A percentile compares a stretch with the other conserved stretches of the same genome.
Conservation (phyloP, 1,284 basidiomycete species). For the Puccinia novopanici region DNA sequence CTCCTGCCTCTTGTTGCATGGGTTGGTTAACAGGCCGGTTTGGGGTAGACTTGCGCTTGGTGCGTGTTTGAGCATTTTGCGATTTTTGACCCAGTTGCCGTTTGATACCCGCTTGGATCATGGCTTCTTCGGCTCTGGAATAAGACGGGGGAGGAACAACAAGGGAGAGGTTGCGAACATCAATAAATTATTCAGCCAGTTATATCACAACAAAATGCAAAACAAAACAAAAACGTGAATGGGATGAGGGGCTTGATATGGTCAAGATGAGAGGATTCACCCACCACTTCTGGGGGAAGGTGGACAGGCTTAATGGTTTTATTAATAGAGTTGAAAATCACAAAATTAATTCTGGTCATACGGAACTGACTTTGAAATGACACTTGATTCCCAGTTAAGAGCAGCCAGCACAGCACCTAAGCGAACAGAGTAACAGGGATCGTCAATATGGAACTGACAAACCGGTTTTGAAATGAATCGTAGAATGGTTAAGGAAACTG, state of each 20-base stretch:
- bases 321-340: slow-evolving; percentile 1
- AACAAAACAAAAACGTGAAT: neutral
- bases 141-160: neutral
- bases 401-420: slow-evolving; percentile 43
- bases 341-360: slow-evolving; percentile 19
- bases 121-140: slow-evolving; percentile 41
- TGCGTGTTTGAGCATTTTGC: slow-evolving; percentile 19
- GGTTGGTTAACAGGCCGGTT: neutral
- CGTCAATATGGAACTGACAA: neutral
- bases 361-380: slow-evolving; percentile 49
- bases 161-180: neutral
- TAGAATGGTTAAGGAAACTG: neutral
- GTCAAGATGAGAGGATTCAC: slow-evolving; percentile 8
- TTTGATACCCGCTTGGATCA: slow-evolving; percentile 41
- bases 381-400: slow-evolving; percentile 45
- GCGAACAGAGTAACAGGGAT: neutral
- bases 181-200: slow-evolving; percentile 7
- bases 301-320: neutral
- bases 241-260: neutral
- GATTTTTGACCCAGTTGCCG: slow-evolving; percentile 23
- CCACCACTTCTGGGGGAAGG: slow-evolving; percentile 7
- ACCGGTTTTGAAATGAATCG: neutral
- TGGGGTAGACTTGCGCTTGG: slow-evolving; percentile 6
- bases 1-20: slow-evolving; percentile 10
- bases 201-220: neutral